Percentiles rank a stretch among this genome's conserved stretches.
These are phyloP conservation scores for Lichtheimia ramosa DNA, from an alignment of 371 early-diverging fungal genomes.

Conservation along the genomic window DNA sequence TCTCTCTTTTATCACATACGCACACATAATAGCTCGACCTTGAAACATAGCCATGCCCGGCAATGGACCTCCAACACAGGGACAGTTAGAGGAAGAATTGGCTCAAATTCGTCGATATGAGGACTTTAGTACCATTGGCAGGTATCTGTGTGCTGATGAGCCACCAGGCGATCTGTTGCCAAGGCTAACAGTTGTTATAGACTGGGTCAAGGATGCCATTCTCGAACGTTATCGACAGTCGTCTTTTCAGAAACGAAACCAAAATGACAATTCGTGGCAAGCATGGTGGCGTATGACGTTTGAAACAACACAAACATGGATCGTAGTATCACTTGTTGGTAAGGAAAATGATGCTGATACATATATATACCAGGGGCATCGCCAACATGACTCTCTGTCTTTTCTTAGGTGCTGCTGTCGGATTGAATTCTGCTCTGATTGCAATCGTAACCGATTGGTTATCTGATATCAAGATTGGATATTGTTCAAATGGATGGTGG, in stretches of 20 bases:
- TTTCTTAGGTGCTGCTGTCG: conserved; percentile 72
- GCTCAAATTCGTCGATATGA: conserved; percentile 73
- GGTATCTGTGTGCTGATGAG: neutral
- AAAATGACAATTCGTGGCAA: conserved; percentile 55
- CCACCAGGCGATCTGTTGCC: neutral
- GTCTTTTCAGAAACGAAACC: conserved; percentile 46
- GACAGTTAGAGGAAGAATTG: conserved; percentile 51
- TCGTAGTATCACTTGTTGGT: conserved; percentile 81
- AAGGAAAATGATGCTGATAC: conserved; percentile 5
- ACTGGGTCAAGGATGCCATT: conserved; percentile 90
- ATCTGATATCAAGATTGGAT: conserved; percentile 83
- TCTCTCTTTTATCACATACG: no score
- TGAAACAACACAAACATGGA: conserved; percentile 88
- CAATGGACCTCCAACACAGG: conserved; percentile 1
- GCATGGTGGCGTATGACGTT: conserved; percentile 60
- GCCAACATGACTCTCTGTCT: neutral
- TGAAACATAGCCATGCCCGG: neutral
- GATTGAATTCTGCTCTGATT: conserved; percentile 82
- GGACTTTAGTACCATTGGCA: conserved; percentile 84
- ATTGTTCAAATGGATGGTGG: conserved; percentile 90
- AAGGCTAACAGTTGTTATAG: conserved; percentile 27
- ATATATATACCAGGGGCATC: neutral
- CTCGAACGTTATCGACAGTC: conserved; percentile 78
- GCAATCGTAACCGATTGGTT: conserved; percentile 88
- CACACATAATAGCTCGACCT: no score